Evolutionary conservation across 495 filamentous ascomycete genomes (phyloP).

Genomic region (Hyaloscypha finlandica): DNA sequence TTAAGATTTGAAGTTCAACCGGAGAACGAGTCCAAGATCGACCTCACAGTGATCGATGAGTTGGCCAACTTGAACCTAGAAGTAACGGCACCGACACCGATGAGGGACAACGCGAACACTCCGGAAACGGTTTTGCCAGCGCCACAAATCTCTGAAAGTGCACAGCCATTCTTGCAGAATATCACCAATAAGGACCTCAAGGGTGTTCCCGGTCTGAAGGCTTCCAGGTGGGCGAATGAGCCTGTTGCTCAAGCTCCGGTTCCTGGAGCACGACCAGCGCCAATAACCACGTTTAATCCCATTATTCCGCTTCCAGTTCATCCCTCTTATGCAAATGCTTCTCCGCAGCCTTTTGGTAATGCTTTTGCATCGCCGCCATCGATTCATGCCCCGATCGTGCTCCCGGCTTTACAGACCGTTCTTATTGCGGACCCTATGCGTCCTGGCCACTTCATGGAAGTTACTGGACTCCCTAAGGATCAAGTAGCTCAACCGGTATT

Average conservation of each 20-base stretch:
- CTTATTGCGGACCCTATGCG: too few relatives aligned
- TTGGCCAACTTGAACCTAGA: too few relatives aligned
- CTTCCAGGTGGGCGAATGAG: conserved; percentile 12
- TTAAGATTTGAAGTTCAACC: too few relatives aligned
- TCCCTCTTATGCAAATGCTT: neutral
- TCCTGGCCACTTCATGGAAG: too few relatives aligned
- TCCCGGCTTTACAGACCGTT: too few relatives aligned
- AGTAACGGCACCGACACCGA: too few relatives aligned
- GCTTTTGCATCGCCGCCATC: neutral
- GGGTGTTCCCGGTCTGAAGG: neutral
- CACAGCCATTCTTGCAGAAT: neutral
- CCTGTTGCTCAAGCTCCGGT: neutral
- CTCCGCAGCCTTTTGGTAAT: neutral
- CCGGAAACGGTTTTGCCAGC: too few relatives aligned
- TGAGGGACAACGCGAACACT: too few relatives aligned
- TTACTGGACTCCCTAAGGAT: too few relatives aligned
- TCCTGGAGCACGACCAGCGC: neutral
- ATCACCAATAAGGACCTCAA: conserved; percentile 6
- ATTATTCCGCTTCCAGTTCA: neutral
- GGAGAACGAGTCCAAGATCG: too few relatives aligned
- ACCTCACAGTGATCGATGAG: too few relatives aligned
- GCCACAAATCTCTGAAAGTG: neutral
- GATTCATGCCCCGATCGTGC: neutral
- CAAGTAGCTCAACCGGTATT: too few relatives aligned
- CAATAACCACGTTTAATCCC: neutral